Evolutionary conservation across 2,329 filamentous ascomycete species (phyloP), one percentile per base, ranked within the genome.

Genomic region (Plectosphaerella cucumerina): DNA sequence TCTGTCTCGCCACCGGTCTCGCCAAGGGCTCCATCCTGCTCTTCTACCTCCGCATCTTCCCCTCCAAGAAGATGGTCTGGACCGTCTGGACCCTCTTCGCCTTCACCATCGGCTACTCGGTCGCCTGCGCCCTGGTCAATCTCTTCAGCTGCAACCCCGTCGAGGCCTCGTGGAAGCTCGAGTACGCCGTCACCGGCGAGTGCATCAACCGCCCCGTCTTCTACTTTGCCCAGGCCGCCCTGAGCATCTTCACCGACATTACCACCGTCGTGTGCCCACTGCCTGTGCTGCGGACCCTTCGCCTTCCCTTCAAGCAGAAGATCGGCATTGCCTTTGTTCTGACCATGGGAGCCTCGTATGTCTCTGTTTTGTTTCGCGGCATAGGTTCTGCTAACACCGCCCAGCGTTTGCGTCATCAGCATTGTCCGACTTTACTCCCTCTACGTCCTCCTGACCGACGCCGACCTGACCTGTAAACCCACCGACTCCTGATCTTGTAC

Each of bases 211-310:
- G 59, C 6, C 58, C 60, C n/a, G 55, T 56, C 14, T 57, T 62
- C 48, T 62, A 60, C 51, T 62, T 62, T 42, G 58, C 55, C 21
- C 60, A 63, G 49, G 61, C 61, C 20, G 54, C 53, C 10, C 44
- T 63, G 23, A 59, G 60, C 17, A 63, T 63, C 22, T 55, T 56
- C 26, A 57, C 60, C 12, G 61, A 63, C 44, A 57, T 62, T 47
- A 53, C 52, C 12, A 59, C 60, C 9, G 57, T 62, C 5, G 49
- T 62, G 2, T 56, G 76, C 21, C 74, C 74, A 0, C 60, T 71
- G 11, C 63, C 75, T 20, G 65, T 76, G 26, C 69, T 75, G 6
- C 65, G 69, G 61, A 68, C 71, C n/a, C 60, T 77, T 5, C 64
- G 69, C 23, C 66, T 77, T 37, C 64, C 70, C 4, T 58, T 50